phyloP scores from a whole-genome alignment of 768 basidiomycete species.

The Strobilomyces confusus region DNA sequence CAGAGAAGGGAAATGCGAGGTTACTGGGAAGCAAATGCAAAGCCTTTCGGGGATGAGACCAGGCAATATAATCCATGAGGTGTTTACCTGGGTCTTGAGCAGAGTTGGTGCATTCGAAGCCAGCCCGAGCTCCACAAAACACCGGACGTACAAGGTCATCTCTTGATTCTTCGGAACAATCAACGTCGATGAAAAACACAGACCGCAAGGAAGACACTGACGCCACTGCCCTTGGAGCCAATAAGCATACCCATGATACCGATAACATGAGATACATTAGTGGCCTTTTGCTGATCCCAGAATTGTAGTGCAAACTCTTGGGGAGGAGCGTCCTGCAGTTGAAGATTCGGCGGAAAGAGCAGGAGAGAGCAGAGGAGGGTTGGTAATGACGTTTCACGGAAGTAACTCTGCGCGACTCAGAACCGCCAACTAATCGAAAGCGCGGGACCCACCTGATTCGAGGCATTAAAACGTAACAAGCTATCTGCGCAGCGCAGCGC shows the following conservation, averaged over 20 bases:
- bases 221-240: constrained; percentile 61
- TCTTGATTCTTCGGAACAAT: constrained; percentile 49
- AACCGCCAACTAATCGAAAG: neutral
- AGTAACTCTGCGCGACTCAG: constrained; percentile 72
- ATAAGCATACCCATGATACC: constrained; percentile 85
- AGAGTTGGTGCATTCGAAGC: constrained; percentile 90
- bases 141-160: constrained; percentile 58
- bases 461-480: constrained; percentile 88
- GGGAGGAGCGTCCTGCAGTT: constrained; percentile 54
- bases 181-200: neutral
- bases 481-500: constrained; percentile 83
- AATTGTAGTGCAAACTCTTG: constrained; percentile 94
- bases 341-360: constrained; percentile 64
- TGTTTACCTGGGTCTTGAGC: constrained; percentile 77
- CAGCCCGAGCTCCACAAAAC: constrained; percentile 81
- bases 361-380: constrained; percentile 63
- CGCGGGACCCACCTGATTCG: constrained; percentile 71
- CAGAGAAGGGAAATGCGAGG: constrained; percentile 59
- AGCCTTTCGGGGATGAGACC: constrained; percentile 40
- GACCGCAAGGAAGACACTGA: constrained; percentile 33
- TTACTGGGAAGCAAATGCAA: constrained; percentile 54
- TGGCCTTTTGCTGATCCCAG: constrained; percentile 90
- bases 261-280: constrained; percentile 75
- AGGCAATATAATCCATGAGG: constrained; percentile 10
- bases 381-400: constrained; percentile 81